Conservation (phyloP, 1,284 basidiomycete genomes). For the Amylostereum areolatum region DNA sequence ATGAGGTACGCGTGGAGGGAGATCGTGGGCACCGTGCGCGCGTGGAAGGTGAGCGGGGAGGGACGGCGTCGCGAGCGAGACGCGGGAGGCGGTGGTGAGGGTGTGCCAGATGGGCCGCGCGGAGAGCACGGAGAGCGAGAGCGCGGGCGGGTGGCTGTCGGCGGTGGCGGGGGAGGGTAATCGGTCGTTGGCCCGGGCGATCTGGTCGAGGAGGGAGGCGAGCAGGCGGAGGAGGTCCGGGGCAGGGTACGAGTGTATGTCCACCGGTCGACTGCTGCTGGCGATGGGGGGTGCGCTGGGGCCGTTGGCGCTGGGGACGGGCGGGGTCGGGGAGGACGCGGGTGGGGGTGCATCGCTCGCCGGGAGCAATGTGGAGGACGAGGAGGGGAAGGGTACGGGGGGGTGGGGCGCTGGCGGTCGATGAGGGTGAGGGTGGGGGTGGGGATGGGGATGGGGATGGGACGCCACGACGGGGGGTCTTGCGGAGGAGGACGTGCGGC, state of each 20-base stretch:
- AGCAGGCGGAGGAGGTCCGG: slow-evolving; percentile 79
- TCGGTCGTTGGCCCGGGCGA: slow-evolving; percentile 86
- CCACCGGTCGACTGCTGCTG: slow-evolving; percentile 26
- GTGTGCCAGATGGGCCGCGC: slow-evolving; percentile 51
- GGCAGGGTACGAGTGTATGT: slow-evolving; percentile 63
- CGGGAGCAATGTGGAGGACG: too few species aligned
- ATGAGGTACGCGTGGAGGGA: slow-evolving; percentile 92
- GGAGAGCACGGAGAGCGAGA: slow-evolving; percentile 21
- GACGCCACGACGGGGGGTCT: slow-evolving; percentile 6
- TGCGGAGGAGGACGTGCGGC: slow-evolving; percentile 9
- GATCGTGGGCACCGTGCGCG: slow-evolving; percentile 92
- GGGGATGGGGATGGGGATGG: slow-evolving; percentile 6
- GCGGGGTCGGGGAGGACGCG: too few species aligned
- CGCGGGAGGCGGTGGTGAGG: slow-evolving; percentile 75
- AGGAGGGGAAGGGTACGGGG: slow-evolving; percentile 12
- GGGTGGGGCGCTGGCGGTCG: slow-evolving; percentile 16
- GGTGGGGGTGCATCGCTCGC: too few species aligned
- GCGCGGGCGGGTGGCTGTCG: slow-evolving; percentile 11
- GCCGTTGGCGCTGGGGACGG: slow-evolving; percentile 15
- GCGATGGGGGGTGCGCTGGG: slow-evolving; percentile 15
- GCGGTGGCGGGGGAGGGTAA: slow-evolving; percentile 29
- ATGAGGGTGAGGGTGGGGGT: slow-evolving; percentile 11
- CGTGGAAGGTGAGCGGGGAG: slow-evolving; percentile 89
- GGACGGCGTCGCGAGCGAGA: slow-evolving; percentile 73
- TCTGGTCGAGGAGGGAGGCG: slow-evolving; percentile 87